Evolutionary conservation across 305 asterid genomes (phyloP).

Genomic region (Fraxinus baroniana): DNA sequence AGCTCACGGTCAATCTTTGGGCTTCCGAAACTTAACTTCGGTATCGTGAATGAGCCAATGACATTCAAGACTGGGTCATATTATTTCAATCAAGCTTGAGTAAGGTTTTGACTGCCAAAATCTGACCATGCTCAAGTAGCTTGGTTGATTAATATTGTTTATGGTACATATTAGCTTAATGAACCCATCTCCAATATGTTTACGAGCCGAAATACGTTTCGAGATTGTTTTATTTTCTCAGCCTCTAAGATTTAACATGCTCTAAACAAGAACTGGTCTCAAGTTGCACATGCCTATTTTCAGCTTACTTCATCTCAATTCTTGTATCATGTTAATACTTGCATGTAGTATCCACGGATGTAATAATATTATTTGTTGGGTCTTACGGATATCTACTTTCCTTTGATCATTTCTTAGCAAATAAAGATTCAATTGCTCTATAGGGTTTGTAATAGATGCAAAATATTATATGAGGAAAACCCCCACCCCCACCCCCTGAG

Average conservation of each 20-base stretch:
- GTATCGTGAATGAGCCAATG: background rate
- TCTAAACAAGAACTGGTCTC: background rate
- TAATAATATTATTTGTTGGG: background rate
- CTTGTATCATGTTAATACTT: background rate
- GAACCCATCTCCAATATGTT: background rate
- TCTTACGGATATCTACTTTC: background rate
- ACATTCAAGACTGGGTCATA: background rate
- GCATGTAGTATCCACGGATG: background rate
- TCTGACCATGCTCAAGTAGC: background rate
- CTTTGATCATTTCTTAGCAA: background rate
- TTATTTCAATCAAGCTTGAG: background rate
- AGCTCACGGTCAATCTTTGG: background rate
- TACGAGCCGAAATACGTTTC: background rate
- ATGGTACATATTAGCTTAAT: background rate
- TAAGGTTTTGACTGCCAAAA: background rate
- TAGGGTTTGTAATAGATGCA: background rate
- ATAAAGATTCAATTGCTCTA: background rate
- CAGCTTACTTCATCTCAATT: background rate
- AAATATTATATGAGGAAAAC: background rate
- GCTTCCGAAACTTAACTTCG: background rate
- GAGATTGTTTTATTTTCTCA: background rate
- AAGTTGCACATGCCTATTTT: background rate
- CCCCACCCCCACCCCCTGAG: background rate
- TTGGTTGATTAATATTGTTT: background rate
- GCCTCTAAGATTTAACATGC: background rate